Percentiles rank a stretch among this genome's conserved stretches.
phyloP scores from a whole-genome alignment of 306 rosid species.

The Vigna hirtella region DNA sequence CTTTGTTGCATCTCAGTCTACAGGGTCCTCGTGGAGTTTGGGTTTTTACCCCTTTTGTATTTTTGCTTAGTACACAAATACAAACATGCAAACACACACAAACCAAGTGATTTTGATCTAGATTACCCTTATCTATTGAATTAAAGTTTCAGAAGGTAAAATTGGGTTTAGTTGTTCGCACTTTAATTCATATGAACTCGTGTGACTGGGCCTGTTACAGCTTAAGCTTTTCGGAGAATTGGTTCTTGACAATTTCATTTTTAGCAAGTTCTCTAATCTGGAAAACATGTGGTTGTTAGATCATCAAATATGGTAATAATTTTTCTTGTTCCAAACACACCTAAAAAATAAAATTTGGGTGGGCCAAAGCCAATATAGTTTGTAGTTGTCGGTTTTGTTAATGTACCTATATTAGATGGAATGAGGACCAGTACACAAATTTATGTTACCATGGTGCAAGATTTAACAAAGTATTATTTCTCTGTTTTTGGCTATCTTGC shows the following conservation, averaged over 20 bases:
- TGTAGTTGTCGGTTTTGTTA: slow-evolving; percentile 31
- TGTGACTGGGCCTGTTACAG: slow-evolving; percentile 7
- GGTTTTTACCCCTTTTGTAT: too few relatives aligned
- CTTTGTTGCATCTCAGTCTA: too few relatives aligned
- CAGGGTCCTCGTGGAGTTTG: too few relatives aligned
- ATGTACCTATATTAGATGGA: slow-evolving; percentile 31
- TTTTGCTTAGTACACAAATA: too few relatives aligned
- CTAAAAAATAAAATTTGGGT: background rate
- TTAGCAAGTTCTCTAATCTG: background rate
- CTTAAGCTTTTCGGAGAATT: background rate
- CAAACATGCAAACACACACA: too few relatives aligned
- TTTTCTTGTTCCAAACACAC: slow-evolving; percentile 3
- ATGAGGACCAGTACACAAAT: slow-evolving; percentile 23
- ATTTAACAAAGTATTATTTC: slow-evolving; percentile 34
- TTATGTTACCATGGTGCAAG: slow-evolving; percentile 36
- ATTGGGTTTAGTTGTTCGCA: background rate
- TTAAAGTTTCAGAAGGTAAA: slow-evolving; percentile 3
- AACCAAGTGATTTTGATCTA: background rate
- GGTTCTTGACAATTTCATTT: slow-evolving; percentile 12
- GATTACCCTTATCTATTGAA: background rate
- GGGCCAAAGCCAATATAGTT: slow-evolving; percentile 8
- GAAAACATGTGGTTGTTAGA: background rate
- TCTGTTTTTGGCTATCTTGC: slow-evolving; percentile 51
- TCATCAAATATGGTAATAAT: slow-evolving; percentile 5
- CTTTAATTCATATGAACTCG: background rate